Percentiles rank a stretch among this genome's conserved stretches.
Evolutionary conservation across 108 stramenopile genomes (phyloP).

Genomic region (Stephanodiscus triporus): DNA sequence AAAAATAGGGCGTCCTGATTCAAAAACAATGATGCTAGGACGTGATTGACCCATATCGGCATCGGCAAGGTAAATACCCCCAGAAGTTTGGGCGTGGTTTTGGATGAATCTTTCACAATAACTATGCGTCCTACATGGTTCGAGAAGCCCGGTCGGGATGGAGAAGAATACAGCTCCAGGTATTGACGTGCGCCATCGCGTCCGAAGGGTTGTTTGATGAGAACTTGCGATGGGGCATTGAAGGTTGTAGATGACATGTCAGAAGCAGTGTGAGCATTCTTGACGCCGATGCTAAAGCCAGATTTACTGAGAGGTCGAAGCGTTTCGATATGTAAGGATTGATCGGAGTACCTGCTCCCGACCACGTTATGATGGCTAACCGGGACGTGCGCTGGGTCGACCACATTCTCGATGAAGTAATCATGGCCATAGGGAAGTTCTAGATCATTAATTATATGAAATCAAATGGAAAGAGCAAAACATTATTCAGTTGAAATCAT

Average conservation of each 20-base stretch:
- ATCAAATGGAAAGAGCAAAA: too few relatives aligned
- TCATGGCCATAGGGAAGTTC: conserved; percentile 39
- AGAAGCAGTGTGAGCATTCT: neutral
- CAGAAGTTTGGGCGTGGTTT: conserved; percentile 19
- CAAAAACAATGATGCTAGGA: conserved; percentile 27
- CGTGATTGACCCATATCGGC: conserved; percentile 47
- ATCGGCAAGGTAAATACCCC: conserved; percentile 29
- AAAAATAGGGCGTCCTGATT: conserved; percentile 48
- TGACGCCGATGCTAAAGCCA: conserved; percentile 23
- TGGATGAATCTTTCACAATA: conserved; percentile 22
- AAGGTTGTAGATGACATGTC: conserved; percentile 11
- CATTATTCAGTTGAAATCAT: too few relatives aligned
- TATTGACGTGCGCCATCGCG: conserved; percentile 20
- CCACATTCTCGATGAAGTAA: conserved; percentile 50
- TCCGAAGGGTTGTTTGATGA: conserved; percentile 14
- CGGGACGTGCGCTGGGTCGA: conserved; percentile 30
- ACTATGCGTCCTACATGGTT: conserved; percentile 49
- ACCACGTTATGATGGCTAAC: conserved; percentile 40
- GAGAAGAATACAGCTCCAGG: conserved; percentile 39
- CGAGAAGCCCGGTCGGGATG: conserved; percentile 45
- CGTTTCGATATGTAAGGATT: conserved; percentile 9
- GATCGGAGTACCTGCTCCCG: conserved; percentile 31
- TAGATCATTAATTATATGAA: too few relatives aligned
- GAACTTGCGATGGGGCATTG: conserved; percentile 23
- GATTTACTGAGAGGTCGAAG: conserved; percentile 18